Percentiles rank a stretch among this genome's conserved stretches.
These are phyloP conservation scores for Penicillium sp. DNA, from an alignment of 2,329 filamentous ascomycete genomes.

Conservation along the genomic window DNA sequence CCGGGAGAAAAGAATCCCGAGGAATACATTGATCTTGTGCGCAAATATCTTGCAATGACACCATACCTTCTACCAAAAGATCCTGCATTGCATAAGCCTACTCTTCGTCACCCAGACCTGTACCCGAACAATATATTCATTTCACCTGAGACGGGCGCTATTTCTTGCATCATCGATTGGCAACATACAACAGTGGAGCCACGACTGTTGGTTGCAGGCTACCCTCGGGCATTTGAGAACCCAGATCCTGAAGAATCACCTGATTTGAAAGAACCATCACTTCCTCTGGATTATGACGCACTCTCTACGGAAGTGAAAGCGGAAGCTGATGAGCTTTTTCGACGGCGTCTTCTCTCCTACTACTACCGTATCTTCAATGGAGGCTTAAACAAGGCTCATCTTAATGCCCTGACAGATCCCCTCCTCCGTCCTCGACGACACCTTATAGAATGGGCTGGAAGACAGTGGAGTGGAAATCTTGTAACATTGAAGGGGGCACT, in stretches of 20 bases:
- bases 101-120: slow-evolving; percentile 27
- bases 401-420: slow-evolving; percentile 21
- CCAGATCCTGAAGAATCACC: slow-evolving; percentile 20
- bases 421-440: slow-evolving; percentile 20
- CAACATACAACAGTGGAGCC: slow-evolving; percentile 24
- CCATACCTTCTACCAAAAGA: slow-evolving; percentile 22
- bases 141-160: slow-evolving; percentile 16
- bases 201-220: slow-evolving; percentile 19
- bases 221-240: slow-evolving; percentile 24
- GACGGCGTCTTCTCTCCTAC: slow-evolving; percentile 20
- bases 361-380: slow-evolving; percentile 26
- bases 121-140: slow-evolving; percentile 25
- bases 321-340: slow-evolving; percentile 21
- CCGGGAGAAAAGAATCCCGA: slow-evolving; percentile 16
- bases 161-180: slow-evolving; percentile 28
- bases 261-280: slow-evolving; percentile 14
- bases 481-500: slow-evolving; percentile 23
- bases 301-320: slow-evolving; percentile 17
- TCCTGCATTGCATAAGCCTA: slow-evolving; percentile 14
- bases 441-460: slow-evolving; percentile 22
- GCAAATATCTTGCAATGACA: slow-evolving; percentile 22
- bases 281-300: slow-evolving; percentile 19
- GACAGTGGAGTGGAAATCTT: slow-evolving; percentile 25
- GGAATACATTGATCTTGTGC: slow-evolving; percentile 21
- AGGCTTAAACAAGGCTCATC: slow-evolving; percentile 22